Base-by-base conservation (phyloP, 2,329 filamentous ascomycete species). In the Alternaria dauci region DNA sequence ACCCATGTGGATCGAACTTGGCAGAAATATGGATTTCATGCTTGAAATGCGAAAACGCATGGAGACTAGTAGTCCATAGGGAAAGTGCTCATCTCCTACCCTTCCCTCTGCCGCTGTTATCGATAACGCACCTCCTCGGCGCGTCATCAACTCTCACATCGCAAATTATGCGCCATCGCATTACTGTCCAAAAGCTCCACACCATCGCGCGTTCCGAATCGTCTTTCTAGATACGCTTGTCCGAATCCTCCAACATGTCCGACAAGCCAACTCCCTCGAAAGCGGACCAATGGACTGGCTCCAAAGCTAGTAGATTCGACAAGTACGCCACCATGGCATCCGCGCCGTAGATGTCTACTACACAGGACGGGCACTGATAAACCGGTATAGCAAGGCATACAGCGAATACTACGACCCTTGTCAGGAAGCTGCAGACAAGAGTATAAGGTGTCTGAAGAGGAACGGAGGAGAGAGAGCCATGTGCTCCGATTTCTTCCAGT, bases 401-500 rank as follows among this genome's bases (percentile, higher is more conserved):
- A 97, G 93, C 83, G 89, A 97, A 77, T 98, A 91, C 81, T 93
- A 92, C 78, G 95, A 99, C 73, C 95, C 95, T 2, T 99, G 95
- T 79, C 94, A 98, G 78, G 94, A 97, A 72, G 93, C 93, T 5
- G 94, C 95, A 8, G 84, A 90, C 68, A 87, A 87, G 74, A 97
- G 94, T 80, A 89, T 97, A 69, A 89, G 88, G 77, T 99, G 95
- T 74, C 82, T 99, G 74, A 90, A 93, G 76, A 88, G 95, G 23
- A 99, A 99, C 77, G 89, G 86, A 23, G 94, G 92, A 14, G 93
- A 98, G 76, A 87, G 89, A 67, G 84, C 89, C n/a, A 91, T 98
- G 91, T 99, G 95, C 76, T 85, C 86, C 66, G 94, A 98, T 78
- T 98, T 96, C 77, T 98, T 99, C 76, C 92, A 97, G 93, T 97